Conservation (phyloP, 2,329 filamentous ascomycete genomes). For the Aureobasidium sp. region DNA sequence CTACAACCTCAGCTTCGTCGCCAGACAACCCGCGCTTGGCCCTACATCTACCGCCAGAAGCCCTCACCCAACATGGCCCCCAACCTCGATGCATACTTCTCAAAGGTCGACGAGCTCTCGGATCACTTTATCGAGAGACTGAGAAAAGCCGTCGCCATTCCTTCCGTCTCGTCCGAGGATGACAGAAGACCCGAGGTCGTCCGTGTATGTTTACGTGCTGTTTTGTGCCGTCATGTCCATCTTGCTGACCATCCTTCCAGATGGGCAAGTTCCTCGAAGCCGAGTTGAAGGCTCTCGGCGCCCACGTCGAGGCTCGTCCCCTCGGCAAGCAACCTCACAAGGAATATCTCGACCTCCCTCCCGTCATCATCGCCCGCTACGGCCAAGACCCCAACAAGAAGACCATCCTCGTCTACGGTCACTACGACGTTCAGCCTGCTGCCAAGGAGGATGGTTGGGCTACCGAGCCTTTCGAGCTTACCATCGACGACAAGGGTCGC, state of each 20-base stretch:
- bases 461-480: slow-evolving; percentile 86
- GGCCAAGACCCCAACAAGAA: slow-evolving; percentile 87
- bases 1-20: neutral
- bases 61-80: slow-evolving; percentile 62
- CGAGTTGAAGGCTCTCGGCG: slow-evolving; percentile 78
- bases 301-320: slow-evolving; percentile 75
- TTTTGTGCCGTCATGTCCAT: neutral
- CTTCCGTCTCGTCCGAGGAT: slow-evolving; percentile 89
- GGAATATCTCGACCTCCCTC: slow-evolving; percentile 83
- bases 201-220: slow-evolving; percentile 44
- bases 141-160: slow-evolving; percentile 87
- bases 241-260: slow-evolving; percentile 28
- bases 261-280: slow-evolving; percentile 89
- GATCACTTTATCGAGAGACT: slow-evolving; percentile 83
- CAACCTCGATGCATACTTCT: slow-evolving; percentile 85
- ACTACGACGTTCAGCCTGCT: slow-evolving; percentile 97
- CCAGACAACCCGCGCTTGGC: slow-evolving; percentile 7
- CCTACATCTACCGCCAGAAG: slow-evolving; percentile 34
- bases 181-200: slow-evolving; percentile 85
- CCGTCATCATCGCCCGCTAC: slow-evolving; percentile 86
- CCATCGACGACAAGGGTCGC: slow-evolving; percentile 78
- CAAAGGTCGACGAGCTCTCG: slow-evolving; percentile 76
- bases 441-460: slow-evolving; percentile 91
- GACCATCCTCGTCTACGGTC: slow-evolving; percentile 93
- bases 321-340: slow-evolving; percentile 89